A percentile compares a stretch with the other conserved stretches of the same genome.
These are phyloP conservation scores for Bathelium albidoporum DNA, from an alignment of 495 filamentous ascomycete species.

Conservation along the genomic window DNA sequence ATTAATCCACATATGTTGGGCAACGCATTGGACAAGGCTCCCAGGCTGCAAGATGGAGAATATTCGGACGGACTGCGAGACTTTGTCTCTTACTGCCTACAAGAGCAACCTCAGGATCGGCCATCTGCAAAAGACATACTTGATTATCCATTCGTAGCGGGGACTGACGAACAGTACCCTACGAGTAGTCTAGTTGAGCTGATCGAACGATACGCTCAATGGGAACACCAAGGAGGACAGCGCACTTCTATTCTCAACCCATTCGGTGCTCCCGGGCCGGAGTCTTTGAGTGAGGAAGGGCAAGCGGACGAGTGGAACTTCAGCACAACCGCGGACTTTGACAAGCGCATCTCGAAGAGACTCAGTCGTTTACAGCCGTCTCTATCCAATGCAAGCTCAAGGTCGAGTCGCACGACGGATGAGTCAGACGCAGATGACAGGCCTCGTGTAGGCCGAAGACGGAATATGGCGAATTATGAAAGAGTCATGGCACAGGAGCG, in stretches of 20 bases:
- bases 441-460: constrained; percentile 15
- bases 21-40: constrained; percentile 29
- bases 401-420: neutral
- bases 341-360: constrained; percentile 35
- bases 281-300: constrained; percentile 34
- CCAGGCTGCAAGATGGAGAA: constrained; percentile 63
- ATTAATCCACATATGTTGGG: constrained; percentile 14
- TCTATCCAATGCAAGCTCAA: constrained; percentile 11
- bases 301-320: constrained; percentile 83
- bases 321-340: constrained; percentile 75
- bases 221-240: constrained; percentile 77
- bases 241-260: constrained; percentile 71
- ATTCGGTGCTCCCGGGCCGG: constrained; percentile 60
- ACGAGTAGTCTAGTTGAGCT: constrained; percentile 53
- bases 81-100: constrained; percentile 69
- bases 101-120: constrained; percentile 61
- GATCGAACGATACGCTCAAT: constrained; percentile 70
- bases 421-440: constrained; percentile 6
- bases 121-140: constrained; percentile 62
- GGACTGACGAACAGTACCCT: constrained; percentile 59
- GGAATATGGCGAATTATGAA: constrained; percentile 13
- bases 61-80: constrained; percentile 67
- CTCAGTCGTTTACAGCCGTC: neutral
- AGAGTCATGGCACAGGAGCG: constrained; percentile 21
- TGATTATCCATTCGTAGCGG: constrained; percentile 50